Conservation (phyloP, 345 rosid species). For the Odontarrhena argentea region DNA sequence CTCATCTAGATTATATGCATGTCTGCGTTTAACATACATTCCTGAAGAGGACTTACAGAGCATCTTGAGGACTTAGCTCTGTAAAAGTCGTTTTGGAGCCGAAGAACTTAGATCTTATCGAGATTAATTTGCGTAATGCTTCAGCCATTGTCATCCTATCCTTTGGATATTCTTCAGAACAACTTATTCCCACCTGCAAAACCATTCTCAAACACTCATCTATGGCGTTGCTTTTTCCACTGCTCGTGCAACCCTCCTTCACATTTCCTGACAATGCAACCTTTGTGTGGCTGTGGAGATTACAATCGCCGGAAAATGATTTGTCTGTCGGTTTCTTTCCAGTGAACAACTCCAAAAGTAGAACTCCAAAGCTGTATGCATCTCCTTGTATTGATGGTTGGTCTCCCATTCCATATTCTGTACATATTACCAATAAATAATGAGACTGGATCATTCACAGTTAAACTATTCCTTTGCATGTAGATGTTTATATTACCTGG, state of each 20-base stretch:
- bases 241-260: neutral
- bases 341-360: conserved; percentile 40
- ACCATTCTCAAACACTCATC: conserved; percentile 33
- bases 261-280: conserved; percentile 14
- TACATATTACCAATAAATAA: neutral
- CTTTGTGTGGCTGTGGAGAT: conserved; percentile 39
- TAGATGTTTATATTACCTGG: conserved; percentile 43
- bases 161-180: conserved; percentile 38
- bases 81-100: neutral
- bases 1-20: conserved; percentile 24
- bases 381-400: conserved; percentile 46
- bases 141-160: conserved; percentile 33
- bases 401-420: conserved; percentile 49
- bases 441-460: neutral
- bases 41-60: conserved; percentile 27
- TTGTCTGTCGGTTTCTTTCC: conserved; percentile 43
- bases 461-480: neutral
- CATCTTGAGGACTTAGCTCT: conserved; percentile 31
- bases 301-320: conserved; percentile 37
- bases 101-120: conserved; percentile 35
- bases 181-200: conserved; percentile 37
- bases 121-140: conserved; percentile 21
- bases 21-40: conserved; percentile 28
- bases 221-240: neutral
- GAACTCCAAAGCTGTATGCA: conserved; percentile 45